Evolutionary conservation across 805 yeast genomes (phyloP), one percentile per base, ranked within the genome.

Genomic region (Yamadazyma insecticola): DNA sequence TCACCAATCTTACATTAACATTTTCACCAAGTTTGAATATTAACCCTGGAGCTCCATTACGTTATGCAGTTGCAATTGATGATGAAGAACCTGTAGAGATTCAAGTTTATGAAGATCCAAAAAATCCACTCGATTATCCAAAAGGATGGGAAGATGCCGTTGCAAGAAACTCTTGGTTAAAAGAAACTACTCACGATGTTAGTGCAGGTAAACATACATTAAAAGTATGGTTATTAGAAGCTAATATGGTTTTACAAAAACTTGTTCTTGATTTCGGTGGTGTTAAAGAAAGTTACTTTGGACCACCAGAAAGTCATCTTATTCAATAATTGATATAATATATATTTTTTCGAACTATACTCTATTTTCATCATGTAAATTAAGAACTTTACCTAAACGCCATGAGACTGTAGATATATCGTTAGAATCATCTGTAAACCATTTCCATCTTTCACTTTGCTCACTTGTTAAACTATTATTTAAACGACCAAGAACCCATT

Each of bases 1-100:
- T 18, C 20, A 33, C 40, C 13, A 32, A 36, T 17, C 12, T 36
- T 12, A 40, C 52, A 7, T 35, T 45, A 4, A 40, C 43, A 16
- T 29, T 38, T 3, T 37, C 53, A 4, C 53, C 55, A 24, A 39
- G 50, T 13, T 37, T 48, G 27, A 50, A 50, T 32, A 30, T 38
- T 17, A 35, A 48, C 23, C 48, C 45, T 4, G 13, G 24, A 16
- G 25, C 39, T 7, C 51, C 50, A 6, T 43, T 50, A 29, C 37
- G 38, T 24, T 50, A 50, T 30, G 52, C 45, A n/a, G 33, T 50
- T 24, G 33, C 51, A 4, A 31, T 50, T 20, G 55, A 50, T 30
- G 48, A 45, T 28, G 48, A 38, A 12, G 29, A 34, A 18, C 53
- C 53, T 1, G 36, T 39, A 23, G 27, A 16, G 10, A 35, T 43